Percentiles rank a stretch among this genome's conserved stretches.
phyloP scores from a whole-genome alignment of 2,329 filamentous ascomycete genomes.

The Ophiognomonia clavigignenti-juglandacearum region DNA sequence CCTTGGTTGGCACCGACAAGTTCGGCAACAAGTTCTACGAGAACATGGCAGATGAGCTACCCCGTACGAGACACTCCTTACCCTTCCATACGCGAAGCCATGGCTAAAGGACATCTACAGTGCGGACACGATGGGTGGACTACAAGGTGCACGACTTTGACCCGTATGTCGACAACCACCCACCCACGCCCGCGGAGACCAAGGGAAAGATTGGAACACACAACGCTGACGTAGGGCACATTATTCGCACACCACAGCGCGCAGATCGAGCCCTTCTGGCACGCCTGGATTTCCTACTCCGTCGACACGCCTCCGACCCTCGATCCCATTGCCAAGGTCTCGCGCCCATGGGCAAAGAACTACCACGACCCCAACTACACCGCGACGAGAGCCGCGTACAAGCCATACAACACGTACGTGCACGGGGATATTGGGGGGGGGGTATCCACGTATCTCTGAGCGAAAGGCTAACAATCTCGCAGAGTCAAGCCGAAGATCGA shows the following conservation, averaged over 20 bases:
- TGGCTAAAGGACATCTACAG: conserved; percentile 37
- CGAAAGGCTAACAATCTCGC: not conserved
- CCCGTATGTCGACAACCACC: conserved; percentile 46
- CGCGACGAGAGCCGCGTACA: conserved; percentile 72
- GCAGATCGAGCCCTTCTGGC: conserved; percentile 95
- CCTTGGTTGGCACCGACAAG: conserved; percentile 76
- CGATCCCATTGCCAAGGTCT: conserved; percentile 66
- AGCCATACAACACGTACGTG: conserved; percentile 93
- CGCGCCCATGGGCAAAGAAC: conserved; percentile 71
- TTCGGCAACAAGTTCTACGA: conserved; percentile 98
- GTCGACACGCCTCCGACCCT: conserved; percentile 79
- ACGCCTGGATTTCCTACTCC: conserved; percentile 94
- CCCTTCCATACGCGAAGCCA: not conserved
- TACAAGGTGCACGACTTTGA: conserved; percentile 87
- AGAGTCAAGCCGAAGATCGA: conserved; percentile 31
- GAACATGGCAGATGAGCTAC: conserved; percentile 90
- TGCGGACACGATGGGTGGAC: conserved; percentile 95
- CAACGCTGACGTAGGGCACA: conserved; percentile 14
- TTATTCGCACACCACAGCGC: conserved; percentile 39
- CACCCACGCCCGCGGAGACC: not conserved
- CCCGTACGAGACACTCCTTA: conserved; percentile 53
- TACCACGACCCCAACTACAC: conserved; percentile 72
- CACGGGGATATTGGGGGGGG: no score
- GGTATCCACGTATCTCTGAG: no score
- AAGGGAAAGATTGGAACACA: not conserved